These are phyloP conservation scores for Bolboschoenoplectus hybrid DNA, from an alignment of 202 grass and related monocot species.

Conservation along the genomic window DNA sequence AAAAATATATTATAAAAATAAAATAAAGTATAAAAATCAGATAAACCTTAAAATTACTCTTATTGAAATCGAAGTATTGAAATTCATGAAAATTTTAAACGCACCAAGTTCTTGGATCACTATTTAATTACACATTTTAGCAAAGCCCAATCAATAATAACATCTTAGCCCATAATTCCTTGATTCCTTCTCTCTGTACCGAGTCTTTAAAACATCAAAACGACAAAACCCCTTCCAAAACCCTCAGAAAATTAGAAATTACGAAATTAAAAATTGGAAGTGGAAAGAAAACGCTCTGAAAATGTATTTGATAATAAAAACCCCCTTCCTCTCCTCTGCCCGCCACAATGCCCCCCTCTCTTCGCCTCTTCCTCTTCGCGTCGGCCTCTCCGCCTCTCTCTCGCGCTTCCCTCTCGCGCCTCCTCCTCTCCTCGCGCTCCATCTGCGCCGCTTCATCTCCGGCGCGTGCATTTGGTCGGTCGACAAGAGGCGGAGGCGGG, in stretches of 20 bases:
- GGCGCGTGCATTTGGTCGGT: not conserved
- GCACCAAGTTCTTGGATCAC: no score
- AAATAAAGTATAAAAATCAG: no score
- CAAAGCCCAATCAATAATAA: not conserved
- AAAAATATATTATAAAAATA: no score
- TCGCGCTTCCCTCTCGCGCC: constrained; percentile 12
- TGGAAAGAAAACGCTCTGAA: not conserved
- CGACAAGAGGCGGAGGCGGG: constrained; percentile 31
- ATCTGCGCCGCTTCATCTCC: not conserved
- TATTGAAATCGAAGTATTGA: no score
- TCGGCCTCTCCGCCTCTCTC: not conserved
- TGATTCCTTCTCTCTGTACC: not conserved
- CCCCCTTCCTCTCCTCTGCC: not conserved
- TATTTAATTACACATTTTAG: no score
- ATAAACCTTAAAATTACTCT: no score
- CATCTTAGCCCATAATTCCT: not conserved
- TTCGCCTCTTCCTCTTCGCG: constrained; percentile 1
- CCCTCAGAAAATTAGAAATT: not conserved
- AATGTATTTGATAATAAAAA: not conserved
- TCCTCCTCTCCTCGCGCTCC: not conserved
- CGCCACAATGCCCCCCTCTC: constrained; percentile 26
- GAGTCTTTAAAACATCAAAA: not conserved
- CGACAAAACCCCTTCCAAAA: constrained; percentile 26
- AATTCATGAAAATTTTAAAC: no score
- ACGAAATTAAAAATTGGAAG: not conserved